Evolutionary conservation across 768 basidiomycete species (phyloP), one percentile per base, ranked within the genome.

Genomic region (Leccinum incarnatum): DNA sequence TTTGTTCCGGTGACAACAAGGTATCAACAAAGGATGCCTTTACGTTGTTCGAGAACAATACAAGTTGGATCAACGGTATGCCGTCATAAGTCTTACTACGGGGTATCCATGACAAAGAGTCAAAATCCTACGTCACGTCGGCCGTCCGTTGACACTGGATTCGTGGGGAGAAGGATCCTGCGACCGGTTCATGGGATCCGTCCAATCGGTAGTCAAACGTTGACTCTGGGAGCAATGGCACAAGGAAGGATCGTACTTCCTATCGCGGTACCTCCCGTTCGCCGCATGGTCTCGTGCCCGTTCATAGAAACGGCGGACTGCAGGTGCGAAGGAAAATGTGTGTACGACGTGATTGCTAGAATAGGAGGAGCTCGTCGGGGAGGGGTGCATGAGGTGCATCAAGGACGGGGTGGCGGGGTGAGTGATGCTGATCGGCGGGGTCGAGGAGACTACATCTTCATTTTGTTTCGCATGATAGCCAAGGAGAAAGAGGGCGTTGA

Each of bases 21-120:
- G 86, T 87, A 19, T 86, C 87, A 0, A 84, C 87, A 4, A 77
- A 77, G 51, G 86, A 84, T 56, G 88, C 88, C 0, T 89, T 87
- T 62, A 87, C 86, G 0, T 62, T 82, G 51, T 87, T 83, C 60
- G 87, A 89, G 70, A 89, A 89, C 60, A 86, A 85, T 67, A 83
- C 83, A 1, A 87, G 86, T 14, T 89, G 87, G 88, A 58, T 72
- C 4, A 82, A 81, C 58, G 76, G 88, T 88, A 67, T 62, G 81
- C 55, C 21, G 4, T 23, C 46, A 11, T 12, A 23, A 47, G 11
- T 50, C 23, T 34, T 37, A 6, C 14, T 6, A 37, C 21, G n/a
- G 46, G n/a, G 14, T 4, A 50, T 29, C 56, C 32, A 51, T 11
- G n/a, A 57, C 25, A 6, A 15, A 45, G 56, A 57, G 34, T 21